phyloP scores from a whole-genome alignment of 2,329 filamentous ascomycete species.

The Trichoderma pleuroti region DNA sequence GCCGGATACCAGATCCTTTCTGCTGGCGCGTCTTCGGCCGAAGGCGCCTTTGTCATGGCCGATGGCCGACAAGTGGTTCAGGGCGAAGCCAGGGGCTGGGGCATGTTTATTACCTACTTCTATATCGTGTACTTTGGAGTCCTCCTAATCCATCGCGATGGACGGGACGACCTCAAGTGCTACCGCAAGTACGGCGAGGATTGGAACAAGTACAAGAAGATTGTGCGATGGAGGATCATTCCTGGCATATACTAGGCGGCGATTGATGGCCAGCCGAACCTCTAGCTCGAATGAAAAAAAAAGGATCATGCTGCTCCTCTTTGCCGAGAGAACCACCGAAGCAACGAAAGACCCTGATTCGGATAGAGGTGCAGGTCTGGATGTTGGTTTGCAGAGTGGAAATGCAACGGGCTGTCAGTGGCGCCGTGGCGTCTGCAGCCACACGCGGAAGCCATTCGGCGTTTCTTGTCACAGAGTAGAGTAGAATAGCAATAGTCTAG shows the following conservation, averaged over 20 bases:
- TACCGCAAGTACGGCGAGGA: constrained; percentile 85
- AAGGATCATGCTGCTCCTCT: neutral
- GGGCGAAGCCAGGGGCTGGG: constrained; percentile 74
- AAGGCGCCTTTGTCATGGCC: constrained; percentile 53
- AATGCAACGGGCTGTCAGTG: neutral
- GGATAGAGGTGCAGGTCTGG: neutral
- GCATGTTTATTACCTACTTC: constrained; percentile 88
- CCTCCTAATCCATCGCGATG: constrained; percentile 79
- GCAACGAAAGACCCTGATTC: neutral
- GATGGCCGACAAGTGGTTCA: constrained; percentile 65
- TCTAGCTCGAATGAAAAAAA: neutral
- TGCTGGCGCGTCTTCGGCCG: constrained; percentile 45
- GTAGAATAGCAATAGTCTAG: constrained; percentile 10
- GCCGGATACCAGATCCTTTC: constrained; percentile 74
- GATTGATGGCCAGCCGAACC: neutral
- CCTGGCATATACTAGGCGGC: constrained; percentile 71
- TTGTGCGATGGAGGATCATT: constrained; percentile 77
- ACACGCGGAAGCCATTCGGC: constrained; percentile 3
- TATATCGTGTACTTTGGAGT: constrained; percentile 90
- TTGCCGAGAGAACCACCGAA: neutral
- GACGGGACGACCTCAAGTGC: constrained; percentile 88
- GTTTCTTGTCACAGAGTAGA: constrained; percentile 9
- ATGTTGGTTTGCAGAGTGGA: neutral
- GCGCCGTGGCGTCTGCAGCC: neutral
- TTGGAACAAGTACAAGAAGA: constrained; percentile 83